Evolutionary conservation across 768 basidiomycete genomes (phyloP).

Genomic region (Boletus sp.): DNA sequence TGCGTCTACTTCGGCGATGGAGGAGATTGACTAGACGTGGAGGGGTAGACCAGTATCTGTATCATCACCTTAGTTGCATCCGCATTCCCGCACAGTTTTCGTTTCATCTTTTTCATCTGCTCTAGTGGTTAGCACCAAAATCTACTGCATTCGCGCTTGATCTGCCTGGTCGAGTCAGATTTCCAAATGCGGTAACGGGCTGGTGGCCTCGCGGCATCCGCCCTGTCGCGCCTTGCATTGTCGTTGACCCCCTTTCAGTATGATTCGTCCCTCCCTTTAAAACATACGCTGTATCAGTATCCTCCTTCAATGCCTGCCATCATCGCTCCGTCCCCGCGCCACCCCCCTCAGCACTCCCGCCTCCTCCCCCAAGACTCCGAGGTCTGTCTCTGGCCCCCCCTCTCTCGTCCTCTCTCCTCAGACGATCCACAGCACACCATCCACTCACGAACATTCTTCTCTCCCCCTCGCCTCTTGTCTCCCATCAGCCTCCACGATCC

Average conservation of each 20-base stretch:
- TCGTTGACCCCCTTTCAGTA: conserved; percentile 25
- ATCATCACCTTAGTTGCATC: conserved; percentile 24
- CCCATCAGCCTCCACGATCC: conserved; percentile 36
- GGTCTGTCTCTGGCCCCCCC: conserved; percentile 6
- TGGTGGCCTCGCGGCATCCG: conserved; percentile 24
- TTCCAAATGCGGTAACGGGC: conserved; percentile 24
- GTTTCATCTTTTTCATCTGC: conserved; percentile 17
- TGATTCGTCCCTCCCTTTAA: conserved; percentile 26
- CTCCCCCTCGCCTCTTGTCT: conserved; percentile 37
- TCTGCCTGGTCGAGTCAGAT: no score
- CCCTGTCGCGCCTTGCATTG: conserved; percentile 18
- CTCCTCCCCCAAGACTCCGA: conserved; percentile 7
- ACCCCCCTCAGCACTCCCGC: conserved; percentile 20
- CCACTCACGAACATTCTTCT: conserved; percentile 19
- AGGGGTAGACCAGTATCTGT: conserved; percentile 22
- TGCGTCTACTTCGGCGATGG: conserved; percentile 83
- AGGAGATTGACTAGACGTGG: conserved; percentile 81
- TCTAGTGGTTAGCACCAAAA: no score
- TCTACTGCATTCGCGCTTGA: no score
- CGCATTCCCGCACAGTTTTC: conserved; percentile 21
- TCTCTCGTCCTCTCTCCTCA: conserved; percentile 6
- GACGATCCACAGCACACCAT: conserved; percentile 18
- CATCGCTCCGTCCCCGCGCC: conserved; percentile 39
- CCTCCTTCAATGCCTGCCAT: conserved; percentile 39
- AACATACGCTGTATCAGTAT: conserved; percentile 33